These are phyloP conservation scores for Polygonum maritimum DNA, from an alignment of 148 eudicot genomes.

Conservation along the genomic window DNA sequence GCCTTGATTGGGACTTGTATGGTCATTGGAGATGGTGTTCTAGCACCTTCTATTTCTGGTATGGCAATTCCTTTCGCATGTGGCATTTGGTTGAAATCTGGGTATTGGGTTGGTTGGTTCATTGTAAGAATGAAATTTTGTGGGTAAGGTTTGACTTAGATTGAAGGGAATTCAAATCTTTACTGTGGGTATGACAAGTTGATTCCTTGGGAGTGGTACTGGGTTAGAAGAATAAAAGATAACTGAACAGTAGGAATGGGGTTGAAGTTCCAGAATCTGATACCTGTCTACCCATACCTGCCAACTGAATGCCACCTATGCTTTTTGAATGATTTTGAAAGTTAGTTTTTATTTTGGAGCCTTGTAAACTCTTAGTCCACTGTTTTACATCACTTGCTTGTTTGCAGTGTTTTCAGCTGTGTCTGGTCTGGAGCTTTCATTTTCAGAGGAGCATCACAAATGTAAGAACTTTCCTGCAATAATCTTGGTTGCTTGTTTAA, in stretches of 20 bases:
- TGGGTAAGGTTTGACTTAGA: background rate
- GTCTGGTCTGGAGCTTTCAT: slow-evolving; percentile 62
- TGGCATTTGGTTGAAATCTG: background rate
- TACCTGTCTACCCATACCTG: background rate
- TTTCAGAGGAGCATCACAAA: slow-evolving; percentile 48
- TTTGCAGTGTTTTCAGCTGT: slow-evolving; percentile 72
- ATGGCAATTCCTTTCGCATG: background rate
- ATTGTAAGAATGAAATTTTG: background rate
- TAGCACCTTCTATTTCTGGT: slow-evolving; percentile 90
- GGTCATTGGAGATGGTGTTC: slow-evolving; percentile 94
- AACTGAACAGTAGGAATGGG: background rate
- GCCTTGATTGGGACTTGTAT: slow-evolving; percentile 93
- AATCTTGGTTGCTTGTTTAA: background rate
- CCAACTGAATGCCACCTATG: background rate
- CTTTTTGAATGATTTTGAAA: background rate
- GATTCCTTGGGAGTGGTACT: background rate
- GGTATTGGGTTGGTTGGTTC: background rate
- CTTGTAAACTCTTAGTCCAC: background rate
- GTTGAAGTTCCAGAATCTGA: background rate
- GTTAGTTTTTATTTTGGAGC: background rate
- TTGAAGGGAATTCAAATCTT: too few species aligned
- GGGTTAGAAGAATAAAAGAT: background rate
- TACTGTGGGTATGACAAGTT: background rate
- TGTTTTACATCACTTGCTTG: background rate
- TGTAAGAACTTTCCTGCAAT: slow-evolving; percentile 28